Base-by-base conservation (phyloP, 2,329 filamentous ascomycete species). In the Elsinoe ampelina region DNA sequence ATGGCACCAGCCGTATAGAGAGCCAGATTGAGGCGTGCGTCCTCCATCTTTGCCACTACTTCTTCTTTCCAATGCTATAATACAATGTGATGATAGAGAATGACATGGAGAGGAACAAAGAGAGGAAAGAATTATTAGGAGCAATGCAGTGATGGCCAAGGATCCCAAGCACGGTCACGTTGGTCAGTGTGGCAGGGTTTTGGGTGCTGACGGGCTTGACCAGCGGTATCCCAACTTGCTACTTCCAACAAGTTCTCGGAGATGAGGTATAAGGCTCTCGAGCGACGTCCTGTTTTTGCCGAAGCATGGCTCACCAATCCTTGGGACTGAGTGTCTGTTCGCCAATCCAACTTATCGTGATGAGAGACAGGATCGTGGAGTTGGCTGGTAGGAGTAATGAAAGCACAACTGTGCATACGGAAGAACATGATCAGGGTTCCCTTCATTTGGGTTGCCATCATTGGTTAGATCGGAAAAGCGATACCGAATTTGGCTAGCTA, bases 121-220 rank as follows among this genome's bases (percentile, higher is more conserved):
- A 34, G 45, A 2, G 15, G 4, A 34, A 15, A 34, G 12, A 5
- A 50, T 10, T 17, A 1, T n/a, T 17, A 12, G 5, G 5, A 17
- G 7, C 19, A 17, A 19, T 34, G 5, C 12, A 35, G 26, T 5
- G 10, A 11, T 26, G 32, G 2, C 12, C 5, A 15, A 34, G 26
- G 10, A 35, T 11, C 13, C 7, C 5, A 17, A 35, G 15, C 17
- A n/a, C 17, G 17, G 36, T n/a, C 36, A 7, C 17, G 13, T 39
- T 8, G 36, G 36, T n/a, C 36, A 3, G 36, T 39, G n/a, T 35
- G 32, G 32, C 17, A 34, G 45, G 2, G 30, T 5, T 48, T 15
- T 15, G 43, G 32, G 13, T 50, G 45, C 45, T 50, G 45, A 50
- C 45, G 32, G 45, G 45, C 45, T 50, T 50, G 45, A 22, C 19